Evolutionary conservation across 2,329 filamentous ascomycete genomes (phyloP), one percentile per base, ranked within the genome.

Genomic region (Colletotrichum echinochloae): DNA sequence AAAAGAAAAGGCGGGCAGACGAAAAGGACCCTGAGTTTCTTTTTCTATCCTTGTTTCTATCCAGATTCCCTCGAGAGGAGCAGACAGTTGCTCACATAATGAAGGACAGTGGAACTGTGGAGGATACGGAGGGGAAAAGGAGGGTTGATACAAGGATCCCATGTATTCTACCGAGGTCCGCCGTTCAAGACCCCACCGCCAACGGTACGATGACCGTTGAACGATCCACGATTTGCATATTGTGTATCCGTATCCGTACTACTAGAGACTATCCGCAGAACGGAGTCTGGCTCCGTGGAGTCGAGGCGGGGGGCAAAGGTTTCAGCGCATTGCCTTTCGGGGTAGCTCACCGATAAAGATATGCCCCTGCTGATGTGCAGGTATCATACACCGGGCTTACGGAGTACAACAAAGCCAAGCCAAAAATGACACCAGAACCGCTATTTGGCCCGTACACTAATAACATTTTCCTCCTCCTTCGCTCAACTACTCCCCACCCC

Each of bases 261-360:
- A n/a, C n/a, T n/a, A n/a, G n/a, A n/a, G 51, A 67, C 57, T 46
- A 62, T 37, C 59, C 51, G 57, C 57, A 54, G 67, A 70, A 63
- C n/a, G 67, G 46, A 46, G 67, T n/a, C 35, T 57, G 26, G 64
- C 37, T 39, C 64, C 57, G 56, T 44, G 57, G 67, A n/a, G n/a
- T n/a, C n/a, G 44, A 33, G 37, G 57, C 64, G 64, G 67, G 64
- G 67, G 67, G 64, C 44, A 12, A 4, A 26, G 5, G 35, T 23
- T 35, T 33, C 9, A 59, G 30, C 14, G 26, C 49, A 59, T 26
- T 52, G 55, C 57, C 30, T n/a, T 70, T 67, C 62, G 51, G 57
- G 57, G 51, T 59, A 70, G 64, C 44, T 62, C 64, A 54, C 67
- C 67, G 67, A 62, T 23, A 41, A 33, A 57, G 46, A 51, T 16